These are phyloP conservation scores for Neltuma alba DNA, from an alignment of 306 rosid species.

Conservation along the genomic window DNA sequence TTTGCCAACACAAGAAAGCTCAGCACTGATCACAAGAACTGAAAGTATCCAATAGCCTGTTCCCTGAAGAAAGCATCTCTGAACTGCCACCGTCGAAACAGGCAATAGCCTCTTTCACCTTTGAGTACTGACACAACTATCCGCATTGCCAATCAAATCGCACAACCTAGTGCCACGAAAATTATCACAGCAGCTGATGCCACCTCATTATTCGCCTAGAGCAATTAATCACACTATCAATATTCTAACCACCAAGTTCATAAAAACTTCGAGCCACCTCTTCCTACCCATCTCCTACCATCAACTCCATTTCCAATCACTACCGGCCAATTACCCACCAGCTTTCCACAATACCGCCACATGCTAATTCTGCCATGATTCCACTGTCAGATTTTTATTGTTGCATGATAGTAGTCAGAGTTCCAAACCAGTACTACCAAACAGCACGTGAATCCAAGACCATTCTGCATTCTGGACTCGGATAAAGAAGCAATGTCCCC, in stretches of 20 bases:
- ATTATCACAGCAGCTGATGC: not conserved
- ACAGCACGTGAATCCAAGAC: not conserved
- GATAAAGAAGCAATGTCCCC: not conserved
- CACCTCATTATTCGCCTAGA: not conserved
- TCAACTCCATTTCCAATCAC: not conserved
- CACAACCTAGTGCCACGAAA: not conserved
- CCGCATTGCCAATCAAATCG: not conserved
- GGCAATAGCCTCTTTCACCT: not conserved
- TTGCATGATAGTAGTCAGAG: not conserved
- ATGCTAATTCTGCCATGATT: constrained; percentile 12
- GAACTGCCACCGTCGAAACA: constrained; percentile 8
- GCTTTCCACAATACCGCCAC: constrained; percentile 19
- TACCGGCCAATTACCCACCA: not conserved
- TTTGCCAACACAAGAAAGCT: not conserved
- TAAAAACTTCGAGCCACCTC: not conserved
- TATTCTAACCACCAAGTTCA: not conserved
- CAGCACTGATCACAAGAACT: not conserved
- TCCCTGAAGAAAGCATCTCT: not conserved
- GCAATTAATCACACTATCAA: not conserved
- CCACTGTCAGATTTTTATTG: not conserved
- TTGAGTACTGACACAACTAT: not conserved
- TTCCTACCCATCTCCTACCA: not conserved
- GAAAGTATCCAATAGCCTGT: not conserved
- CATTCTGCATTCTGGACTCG: not conserved
- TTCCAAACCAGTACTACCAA: not conserved